These are phyloP conservation scores for Erigeron canadensis DNA, from an alignment of 129 eudicot genomes.

Conservation along the genomic window DNA sequence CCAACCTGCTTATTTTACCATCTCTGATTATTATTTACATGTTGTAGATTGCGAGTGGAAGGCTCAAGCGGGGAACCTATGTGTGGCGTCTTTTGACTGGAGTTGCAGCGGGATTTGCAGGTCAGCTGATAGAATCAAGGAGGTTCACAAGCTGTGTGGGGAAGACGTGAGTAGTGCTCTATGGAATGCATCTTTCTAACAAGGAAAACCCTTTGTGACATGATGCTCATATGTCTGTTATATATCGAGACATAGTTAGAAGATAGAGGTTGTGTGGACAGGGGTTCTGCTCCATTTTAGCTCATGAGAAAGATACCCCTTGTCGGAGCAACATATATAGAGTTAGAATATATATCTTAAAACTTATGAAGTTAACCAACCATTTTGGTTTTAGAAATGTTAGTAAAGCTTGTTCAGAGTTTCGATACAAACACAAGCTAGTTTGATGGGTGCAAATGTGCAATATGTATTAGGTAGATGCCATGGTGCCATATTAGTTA, in stretches of 20 bases:
- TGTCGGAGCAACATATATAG: slow-evolving; percentile 24
- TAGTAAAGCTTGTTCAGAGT: background rate
- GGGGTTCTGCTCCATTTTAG: slow-evolving; percentile 42
- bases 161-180: slow-evolving; percentile 63
- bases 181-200: slow-evolving; percentile 62
- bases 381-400: slow-evolving; percentile 4
- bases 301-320: slow-evolving; percentile 34
- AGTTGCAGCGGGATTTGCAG: slow-evolving; percentile 89
- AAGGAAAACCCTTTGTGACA: background rate
- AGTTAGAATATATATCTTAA: slow-evolving; percentile 8
- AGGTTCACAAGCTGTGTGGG: slow-evolving; percentile 83
- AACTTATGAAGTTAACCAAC: slow-evolving; percentile 11
- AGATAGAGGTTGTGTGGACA: slow-evolving; percentile 24
- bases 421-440: slow-evolving; percentile 9
- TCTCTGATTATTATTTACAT: background rate
- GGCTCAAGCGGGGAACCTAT: slow-evolving; percentile 89
- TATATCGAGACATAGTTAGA: slow-evolving; percentile 7
- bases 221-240: slow-evolving; percentile 21
- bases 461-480: background rate
- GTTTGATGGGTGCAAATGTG: background rate
- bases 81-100: slow-evolving; percentile 94
- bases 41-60: slow-evolving; percentile 89
- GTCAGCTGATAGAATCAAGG: slow-evolving; percentile 78
- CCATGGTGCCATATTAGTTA: background rate
- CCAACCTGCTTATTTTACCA: background rate